A percentile compares a stretch with the other conserved stretches of the same genome.
phyloP scores from a whole-genome alignment of 2,329 filamentous ascomycete species.

The Raffaelea ambrosiae region DNA sequence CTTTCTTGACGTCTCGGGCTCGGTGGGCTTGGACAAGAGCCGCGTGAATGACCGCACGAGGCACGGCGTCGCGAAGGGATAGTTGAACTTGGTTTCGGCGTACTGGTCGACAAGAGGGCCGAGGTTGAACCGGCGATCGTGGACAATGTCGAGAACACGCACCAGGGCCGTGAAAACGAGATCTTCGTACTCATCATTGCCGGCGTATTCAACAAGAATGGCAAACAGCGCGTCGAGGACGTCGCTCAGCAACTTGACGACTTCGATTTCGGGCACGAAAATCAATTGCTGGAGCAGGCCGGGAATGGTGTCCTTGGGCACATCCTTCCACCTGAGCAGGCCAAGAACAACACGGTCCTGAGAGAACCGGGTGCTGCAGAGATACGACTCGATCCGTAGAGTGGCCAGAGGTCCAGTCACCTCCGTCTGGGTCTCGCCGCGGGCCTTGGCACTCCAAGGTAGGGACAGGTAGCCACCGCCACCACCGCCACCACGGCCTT shows the following conservation, averaged over 20 bases:
- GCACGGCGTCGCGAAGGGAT: conserved; percentile 84
- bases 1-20: conserved; percentile 74
- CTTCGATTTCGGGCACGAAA: conserved; percentile 94
- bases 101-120: conserved; percentile 88
- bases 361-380: conserved; percentile 91
- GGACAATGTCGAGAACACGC: conserved; percentile 82
- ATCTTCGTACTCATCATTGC: conserved; percentile 87
- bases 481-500: too few species aligned
- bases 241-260: conserved; percentile 85
- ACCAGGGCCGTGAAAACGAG: conserved; percentile 86
- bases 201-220: conserved; percentile 83
- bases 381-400: conserved; percentile 71
- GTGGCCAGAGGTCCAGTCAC: conserved; percentile 72
- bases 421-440: conserved; percentile 61
- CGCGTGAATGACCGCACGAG: conserved; percentile 80
- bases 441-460: conserved; percentile 65
- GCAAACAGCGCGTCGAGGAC: conserved; percentile 89
- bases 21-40: conserved; percentile 72
- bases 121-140: conserved; percentile 88
- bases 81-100: conserved; percentile 80
- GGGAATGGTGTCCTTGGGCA: conserved; percentile 61
- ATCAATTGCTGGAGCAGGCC: conserved; percentile 72
- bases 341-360: conserved; percentile 83
- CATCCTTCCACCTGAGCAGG: conserved; percentile 77
- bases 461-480: conserved; percentile 66